Evolutionary conservation across 1,284 basidiomycete species (phyloP).

Genomic region (Moniliella sp.): DNA sequence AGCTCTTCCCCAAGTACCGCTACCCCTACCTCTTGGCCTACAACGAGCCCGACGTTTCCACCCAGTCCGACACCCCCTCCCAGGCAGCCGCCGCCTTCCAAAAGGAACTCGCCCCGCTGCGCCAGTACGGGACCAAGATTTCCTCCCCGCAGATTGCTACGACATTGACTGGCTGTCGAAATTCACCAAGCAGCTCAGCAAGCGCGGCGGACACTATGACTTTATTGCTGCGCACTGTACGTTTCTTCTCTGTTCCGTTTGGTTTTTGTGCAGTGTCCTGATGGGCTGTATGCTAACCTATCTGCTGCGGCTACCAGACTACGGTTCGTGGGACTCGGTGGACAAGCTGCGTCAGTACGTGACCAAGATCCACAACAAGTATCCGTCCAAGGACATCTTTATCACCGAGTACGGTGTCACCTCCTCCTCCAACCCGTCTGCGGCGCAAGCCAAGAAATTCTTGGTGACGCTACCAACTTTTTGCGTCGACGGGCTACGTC

Average conservation of each 20-base stretch:
- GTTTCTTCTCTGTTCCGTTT: neutral
- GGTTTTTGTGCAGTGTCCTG: neutral
- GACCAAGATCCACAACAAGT: neutral
- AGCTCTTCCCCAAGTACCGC: neutral
- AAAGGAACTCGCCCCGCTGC: neutral
- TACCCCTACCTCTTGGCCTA: neutral
- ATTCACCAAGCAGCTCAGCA: neutral
- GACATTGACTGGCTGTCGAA: neutral
- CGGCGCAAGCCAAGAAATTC: neutral
- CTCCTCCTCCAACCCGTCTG: neutral
- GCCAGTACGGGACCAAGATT: neutral
- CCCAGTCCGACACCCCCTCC: neutral
- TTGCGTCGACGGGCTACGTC: too few relatives aligned
- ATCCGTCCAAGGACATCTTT: conserved; percentile 1
- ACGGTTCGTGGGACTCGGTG: neutral
- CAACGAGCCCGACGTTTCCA: conserved; percentile 1
- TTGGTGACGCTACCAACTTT: too few relatives aligned
- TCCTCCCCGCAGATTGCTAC: neutral
- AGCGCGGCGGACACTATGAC: neutral
- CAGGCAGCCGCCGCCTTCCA: neutral
- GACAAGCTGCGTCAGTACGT: neutral
- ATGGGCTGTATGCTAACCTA: neutral
- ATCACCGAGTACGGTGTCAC: conserved; percentile 1
- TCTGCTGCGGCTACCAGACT: neutral
- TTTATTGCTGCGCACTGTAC: conserved; percentile 1